Conservation (phyloP, 139 green algal genomes). For the Auxenochlorella pyrenoidosa region DNA sequence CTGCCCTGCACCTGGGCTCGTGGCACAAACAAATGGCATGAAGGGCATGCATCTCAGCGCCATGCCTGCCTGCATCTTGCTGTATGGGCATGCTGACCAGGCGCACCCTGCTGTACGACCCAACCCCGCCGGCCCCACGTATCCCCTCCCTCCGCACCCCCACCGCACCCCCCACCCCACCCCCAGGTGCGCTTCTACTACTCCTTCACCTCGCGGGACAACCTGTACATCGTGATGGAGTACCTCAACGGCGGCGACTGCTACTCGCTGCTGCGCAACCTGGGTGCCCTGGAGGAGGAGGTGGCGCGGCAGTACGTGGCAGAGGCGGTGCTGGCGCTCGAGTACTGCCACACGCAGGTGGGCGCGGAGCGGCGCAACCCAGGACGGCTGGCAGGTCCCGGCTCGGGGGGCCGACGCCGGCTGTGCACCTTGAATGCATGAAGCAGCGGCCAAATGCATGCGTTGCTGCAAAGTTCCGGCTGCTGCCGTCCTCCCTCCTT, state of each 20-base stretch:
- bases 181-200: constrained; percentile 89
- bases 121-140: too few relatives aligned
- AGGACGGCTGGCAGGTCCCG: too few relatives aligned
- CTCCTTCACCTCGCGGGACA: constrained; percentile 88
- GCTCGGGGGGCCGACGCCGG: too few relatives aligned
- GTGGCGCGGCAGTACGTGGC: constrained; percentile 89
- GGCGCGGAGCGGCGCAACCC: neutral
- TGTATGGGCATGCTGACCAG: too few relatives aligned
- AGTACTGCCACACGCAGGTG: constrained; percentile 93
- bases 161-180: neutral
- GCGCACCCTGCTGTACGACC: too few relatives aligned
- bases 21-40: too few relatives aligned
- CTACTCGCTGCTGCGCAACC: constrained; percentile 78
- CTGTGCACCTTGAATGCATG: too few relatives aligned
- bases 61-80: too few relatives aligned
- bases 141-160: too few relatives aligned
- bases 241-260: constrained; percentile 93
- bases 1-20: neutral
- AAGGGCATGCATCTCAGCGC: too few relatives aligned
- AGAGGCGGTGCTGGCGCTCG: constrained; percentile 93
- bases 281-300: constrained; percentile 87
- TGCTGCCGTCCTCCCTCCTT: neutral
- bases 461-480: too few relatives aligned
- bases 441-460: too few relatives aligned
- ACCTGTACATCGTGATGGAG: constrained; percentile 99